Evolutionary conservation across 108 stramenopile species (phyloP), one percentile per base, ranked within the genome.

Genomic region (Fragilariopsis cylindrus): DNA sequence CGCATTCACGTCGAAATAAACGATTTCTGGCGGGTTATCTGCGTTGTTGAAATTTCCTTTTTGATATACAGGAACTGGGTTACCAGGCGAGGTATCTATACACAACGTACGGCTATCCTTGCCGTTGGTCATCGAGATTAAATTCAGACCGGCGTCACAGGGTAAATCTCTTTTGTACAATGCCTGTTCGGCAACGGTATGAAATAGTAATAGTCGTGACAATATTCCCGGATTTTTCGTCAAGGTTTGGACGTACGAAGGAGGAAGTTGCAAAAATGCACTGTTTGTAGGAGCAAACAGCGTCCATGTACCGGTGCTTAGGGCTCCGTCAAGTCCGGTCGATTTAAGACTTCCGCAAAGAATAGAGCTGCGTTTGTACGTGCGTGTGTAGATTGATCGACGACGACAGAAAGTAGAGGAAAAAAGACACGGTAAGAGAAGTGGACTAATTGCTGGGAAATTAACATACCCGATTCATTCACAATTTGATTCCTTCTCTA

Each of bases 261-360:
- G 48, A 39, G 67, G 67, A 8, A 58, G 18, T 58, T 66, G 62
- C 30, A 54, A 79, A 62, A 87, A 87, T 1, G 86, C 86, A 4
- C 70, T 76, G 76, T 84, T 77, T 21, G 76, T 81, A 13, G 87
- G 87, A 42, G 84, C 87, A 57, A 78, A 78, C 0, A 78, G 11
- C 12, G 77, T 78, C 42, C 48, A 70, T 8, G 9, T 69, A 13
- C 67, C 57, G 8, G 12, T 18, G 52, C 4, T 48, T 48, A 76
- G 44, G 5, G 8, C 39, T 19, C 13, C 54, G 16, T 4, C 55
- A 4, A 76, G 18, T n/a, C 75, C 75, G 46, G 75, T 60, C 11
- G 6, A 40, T 21, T 60, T 18, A n/a, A 69, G 13, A 40, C 7
- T 15, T 8, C 48, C n/a, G 5, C 66, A 69, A 4, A 76, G 16